Percentiles rank a stretch among this genome's conserved stretches.
These are phyloP conservation scores for Luffa acutangula DNA, from an alignment of 306 rosid species.

Conservation along the genomic window DNA sequence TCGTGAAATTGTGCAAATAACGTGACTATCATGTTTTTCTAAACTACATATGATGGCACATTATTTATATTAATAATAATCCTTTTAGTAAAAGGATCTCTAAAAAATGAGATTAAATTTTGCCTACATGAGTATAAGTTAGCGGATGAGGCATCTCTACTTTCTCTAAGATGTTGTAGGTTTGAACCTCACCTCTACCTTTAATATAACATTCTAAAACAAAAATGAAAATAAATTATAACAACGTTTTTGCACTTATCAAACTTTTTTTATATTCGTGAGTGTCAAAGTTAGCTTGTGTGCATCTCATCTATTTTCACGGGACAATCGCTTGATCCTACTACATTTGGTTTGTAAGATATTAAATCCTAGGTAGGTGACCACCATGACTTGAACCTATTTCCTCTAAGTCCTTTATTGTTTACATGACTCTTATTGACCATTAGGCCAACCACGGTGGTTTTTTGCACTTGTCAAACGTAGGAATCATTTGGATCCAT, in stretches of 20 bases:
- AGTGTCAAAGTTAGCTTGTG: no score
- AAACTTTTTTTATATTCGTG: not conserved
- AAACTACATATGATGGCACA: not conserved
- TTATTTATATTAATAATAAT: not conserved
- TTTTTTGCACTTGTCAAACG: no score
- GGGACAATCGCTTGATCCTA: no score
- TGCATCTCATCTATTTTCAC: no score
- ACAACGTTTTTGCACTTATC: not conserved
- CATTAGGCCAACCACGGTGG: no score
- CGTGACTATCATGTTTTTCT: not conserved
- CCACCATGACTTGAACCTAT: no score
- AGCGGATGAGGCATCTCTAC: not conserved
- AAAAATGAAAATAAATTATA: not conserved
- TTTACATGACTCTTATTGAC: no score
- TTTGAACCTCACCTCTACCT: not conserved
- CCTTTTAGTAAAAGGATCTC: not conserved
- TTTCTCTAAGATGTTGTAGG: not conserved
- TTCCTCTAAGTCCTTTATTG: no score
- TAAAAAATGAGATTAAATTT: not conserved
- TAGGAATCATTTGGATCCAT: not conserved
- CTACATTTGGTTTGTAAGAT: no score
- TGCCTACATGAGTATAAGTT: not conserved
- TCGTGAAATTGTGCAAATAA: not conserved
- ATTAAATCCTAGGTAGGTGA: no score
- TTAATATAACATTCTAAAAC: not conserved